These are phyloP conservation scores for Serendipita indica DNA, from an alignment of 768 basidiomycete genomes.

Conservation along the genomic window DNA sequence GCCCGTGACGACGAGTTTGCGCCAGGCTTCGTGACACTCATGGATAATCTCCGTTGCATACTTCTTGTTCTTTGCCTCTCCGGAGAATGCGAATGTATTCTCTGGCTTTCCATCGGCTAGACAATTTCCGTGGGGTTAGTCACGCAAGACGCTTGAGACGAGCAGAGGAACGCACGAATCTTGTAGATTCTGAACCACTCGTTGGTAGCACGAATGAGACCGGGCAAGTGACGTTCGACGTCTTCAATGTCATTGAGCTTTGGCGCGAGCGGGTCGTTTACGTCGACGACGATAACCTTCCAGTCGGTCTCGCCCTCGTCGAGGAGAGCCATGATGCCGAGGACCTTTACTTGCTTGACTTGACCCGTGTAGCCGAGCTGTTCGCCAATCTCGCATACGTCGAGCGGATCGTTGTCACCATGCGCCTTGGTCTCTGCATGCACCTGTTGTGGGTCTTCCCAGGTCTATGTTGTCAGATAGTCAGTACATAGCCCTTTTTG, in stretches of 20 bases:
- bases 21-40: slow-evolving; percentile 98
- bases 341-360: slow-evolving; percentile 99
- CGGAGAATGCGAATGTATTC: slow-evolving; percentile 98
- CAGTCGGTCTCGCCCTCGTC: slow-evolving; percentile 99
- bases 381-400: slow-evolving; percentile 99
- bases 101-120: slow-evolving; percentile 80
- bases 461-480: slow-evolving; percentile 53
- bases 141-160: too few relatives aligned
- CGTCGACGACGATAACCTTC: slow-evolving; percentile 98
- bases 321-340: slow-evolving; percentile 98
- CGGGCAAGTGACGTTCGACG: slow-evolving; percentile 94
- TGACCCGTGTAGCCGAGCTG: slow-evolving; percentile 94
- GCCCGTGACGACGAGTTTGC: slow-evolving; percentile 63
- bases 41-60: slow-evolving; percentile 98
- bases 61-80: slow-evolving; percentile 99
- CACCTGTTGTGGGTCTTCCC: slow-evolving; percentile 80
- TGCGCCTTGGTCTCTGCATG: slow-evolving; percentile 98
- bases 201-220: slow-evolving; percentile 90
- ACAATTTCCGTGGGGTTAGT: neutral
- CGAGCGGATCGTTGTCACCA: slow-evolving; percentile 98
- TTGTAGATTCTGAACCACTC: slow-evolving; percentile 99
- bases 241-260: slow-evolving; percentile 99
- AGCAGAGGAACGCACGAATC: slow-evolving; percentile 32
- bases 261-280: slow-evolving; percentile 85
- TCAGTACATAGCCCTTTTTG: neutral